phyloP scores from a whole-genome alignment of 441 rosid species.

The Macaranga tanarius region DNA sequence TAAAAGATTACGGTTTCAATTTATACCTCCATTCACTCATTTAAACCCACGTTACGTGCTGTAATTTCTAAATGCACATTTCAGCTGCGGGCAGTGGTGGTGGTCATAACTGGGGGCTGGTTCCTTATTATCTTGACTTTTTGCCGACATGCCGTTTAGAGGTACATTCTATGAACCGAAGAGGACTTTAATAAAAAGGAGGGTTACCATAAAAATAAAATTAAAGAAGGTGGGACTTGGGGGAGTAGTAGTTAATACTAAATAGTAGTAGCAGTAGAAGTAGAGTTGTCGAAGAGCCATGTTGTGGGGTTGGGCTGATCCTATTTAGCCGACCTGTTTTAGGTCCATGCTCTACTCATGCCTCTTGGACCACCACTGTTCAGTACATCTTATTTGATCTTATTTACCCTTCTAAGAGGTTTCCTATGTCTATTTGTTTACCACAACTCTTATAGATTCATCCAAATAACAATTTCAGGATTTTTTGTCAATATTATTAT shows the following conservation, averaged over 20 bases:
- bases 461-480: too few species aligned
- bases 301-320: conserved; percentile 17
- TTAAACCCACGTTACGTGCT: too few species aligned
- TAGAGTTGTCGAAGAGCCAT: not conserved
- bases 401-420: not conserved
- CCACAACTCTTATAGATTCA: too few species aligned
- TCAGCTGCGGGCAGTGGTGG: not conserved
- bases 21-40: too few species aligned
- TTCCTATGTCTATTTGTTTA: too few species aligned
- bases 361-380: not conserved
- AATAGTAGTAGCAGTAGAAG: not conserved
- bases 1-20: too few species aligned
- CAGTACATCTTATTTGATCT: not conserved
- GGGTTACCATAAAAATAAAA: not conserved
- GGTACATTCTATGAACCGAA: conserved; percentile 5
- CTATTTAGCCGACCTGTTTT: not conserved
- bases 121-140: not conserved
- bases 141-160: conserved; percentile 10
- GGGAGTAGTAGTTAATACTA: not conserved
- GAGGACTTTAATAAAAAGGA: not conserved
- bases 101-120: not conserved
- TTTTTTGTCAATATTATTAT: too few species aligned
- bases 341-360: not conserved
- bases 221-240: not conserved
- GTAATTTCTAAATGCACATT: too few species aligned